Conservation (phyloP, 202 grass and related monocot genomes). For the Bolboschoenoplectus hybrid region DNA sequence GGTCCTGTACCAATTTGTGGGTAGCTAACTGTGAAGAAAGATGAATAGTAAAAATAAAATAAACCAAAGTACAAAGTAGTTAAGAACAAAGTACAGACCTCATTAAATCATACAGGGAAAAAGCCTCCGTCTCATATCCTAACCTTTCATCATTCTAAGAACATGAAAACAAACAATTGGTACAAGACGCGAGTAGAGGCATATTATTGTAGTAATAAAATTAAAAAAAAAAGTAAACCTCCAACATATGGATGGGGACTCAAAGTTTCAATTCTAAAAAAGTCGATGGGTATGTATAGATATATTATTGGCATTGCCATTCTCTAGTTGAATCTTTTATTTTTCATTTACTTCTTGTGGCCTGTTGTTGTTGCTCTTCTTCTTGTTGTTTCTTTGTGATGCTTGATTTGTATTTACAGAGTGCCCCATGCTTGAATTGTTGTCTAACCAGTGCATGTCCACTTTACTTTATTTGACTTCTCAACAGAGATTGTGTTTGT, state of each 20-base stretch:
- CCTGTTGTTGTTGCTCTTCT: not conserved
- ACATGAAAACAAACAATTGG: conserved; percentile 38
- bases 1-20: not conserved
- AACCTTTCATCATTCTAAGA: conserved; percentile 83
- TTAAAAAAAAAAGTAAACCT: conserved; percentile 26
- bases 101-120: conserved; percentile 91
- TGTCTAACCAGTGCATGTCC: not conserved
- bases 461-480: not conserved
- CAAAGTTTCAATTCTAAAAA: not conserved
- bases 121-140: conserved; percentile 92
- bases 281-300: not conserved
- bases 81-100: conserved; percentile 53
- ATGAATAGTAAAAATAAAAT: not conserved
- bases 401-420: conserved; percentile 10
- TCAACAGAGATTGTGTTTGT: not conserved
- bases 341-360: conserved; percentile 9
- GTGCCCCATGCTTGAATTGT: not conserved
- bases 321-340: conserved; percentile 6
- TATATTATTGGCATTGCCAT: conserved; percentile 19
- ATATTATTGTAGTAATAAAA: conserved; percentile 29
- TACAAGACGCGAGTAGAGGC: conserved; percentile 15
- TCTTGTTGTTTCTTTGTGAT: conserved; percentile 7
- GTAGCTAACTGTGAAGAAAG: not conserved
- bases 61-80: not conserved
- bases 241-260: conserved; percentile 2